A percentile compares a stretch with the other conserved stretches of the same genome.
phyloP scores from a whole-genome alignment of 768 basidiomycete species.

The Mycena galopus region DNA sequence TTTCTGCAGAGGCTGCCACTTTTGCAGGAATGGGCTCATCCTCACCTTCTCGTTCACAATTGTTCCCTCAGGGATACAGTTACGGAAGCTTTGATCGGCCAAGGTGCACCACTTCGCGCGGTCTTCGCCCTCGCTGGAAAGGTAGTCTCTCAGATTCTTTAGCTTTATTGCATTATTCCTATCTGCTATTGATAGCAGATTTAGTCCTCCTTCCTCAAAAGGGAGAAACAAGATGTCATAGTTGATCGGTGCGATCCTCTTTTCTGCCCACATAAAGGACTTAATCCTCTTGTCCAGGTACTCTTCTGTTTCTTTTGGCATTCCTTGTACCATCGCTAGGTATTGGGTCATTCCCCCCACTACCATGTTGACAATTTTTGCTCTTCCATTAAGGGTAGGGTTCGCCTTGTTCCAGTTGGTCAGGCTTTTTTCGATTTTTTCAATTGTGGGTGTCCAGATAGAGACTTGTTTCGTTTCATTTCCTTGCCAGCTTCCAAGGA shows the following conservation, averaged over 20 bases:
- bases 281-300: constrained; percentile 32
- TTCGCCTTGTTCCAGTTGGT: constrained; percentile 22
- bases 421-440: constrained; percentile 36
- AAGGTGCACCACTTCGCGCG: constrained; percentile 47
- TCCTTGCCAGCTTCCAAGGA: constrained; percentile 42
- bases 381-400: constrained; percentile 38
- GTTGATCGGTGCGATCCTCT: neutral
- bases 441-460: constrained; percentile 33
- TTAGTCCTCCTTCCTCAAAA: constrained; percentile 39
- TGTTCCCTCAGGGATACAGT: too few relatives aligned
- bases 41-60: too few relatives aligned
- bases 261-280: constrained; percentile 38
- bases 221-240: constrained; percentile 34
- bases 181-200: constrained; percentile 30
- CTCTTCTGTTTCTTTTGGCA: constrained; percentile 39
- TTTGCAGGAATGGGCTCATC: neutral
- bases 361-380: constrained; percentile 38
- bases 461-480: constrained; percentile 33
- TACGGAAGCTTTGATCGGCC: constrained; percentile 34
- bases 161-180: constrained; percentile 44
- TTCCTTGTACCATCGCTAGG: constrained; percentile 46
- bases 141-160: constrained; percentile 43
- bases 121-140: constrained; percentile 11
- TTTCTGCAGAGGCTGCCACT: neutral
- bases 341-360: constrained; percentile 45